A percentile compares a stretch with the other conserved stretches of the same genome.
These are phyloP conservation scores for Agapanthus africanus DNA, from an alignment of 106 monocot genomes.

Conservation along the genomic window DNA sequence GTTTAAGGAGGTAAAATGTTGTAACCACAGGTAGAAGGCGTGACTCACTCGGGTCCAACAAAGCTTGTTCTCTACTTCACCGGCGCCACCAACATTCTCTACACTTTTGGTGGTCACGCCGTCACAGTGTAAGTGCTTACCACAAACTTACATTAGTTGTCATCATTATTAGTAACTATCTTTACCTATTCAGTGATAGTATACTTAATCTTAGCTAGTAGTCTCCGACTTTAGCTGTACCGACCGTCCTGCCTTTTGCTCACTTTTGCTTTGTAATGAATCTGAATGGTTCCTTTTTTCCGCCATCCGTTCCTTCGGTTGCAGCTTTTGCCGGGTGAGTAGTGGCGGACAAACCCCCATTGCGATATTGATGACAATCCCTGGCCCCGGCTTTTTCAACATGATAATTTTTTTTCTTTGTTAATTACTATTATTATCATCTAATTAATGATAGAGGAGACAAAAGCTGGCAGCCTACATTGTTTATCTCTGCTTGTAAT, in stretches of 20 bases:
- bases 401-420: background rate
- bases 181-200: too few species aligned
- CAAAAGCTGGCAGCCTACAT: too few species aligned
- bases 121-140: constrained; percentile 80
- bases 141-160: too few species aligned
- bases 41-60: constrained; percentile 50
- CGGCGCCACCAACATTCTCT: constrained; percentile 91
- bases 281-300: background rate
- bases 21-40: constrained; percentile 31
- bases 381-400: background rate
- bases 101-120: constrained; percentile 93
- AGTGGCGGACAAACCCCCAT: background rate
- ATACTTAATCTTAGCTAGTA: too few species aligned
- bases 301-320: background rate
- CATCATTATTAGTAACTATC: too few species aligned
- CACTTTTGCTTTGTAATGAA: too few species aligned
- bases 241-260: too few species aligned
- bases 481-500: too few species aligned
- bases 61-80: constrained; percentile 88
- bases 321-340: background rate
- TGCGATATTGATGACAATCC: background rate
- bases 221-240: too few species aligned
- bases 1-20: background rate
- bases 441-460: background rate
- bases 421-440: too few species aligned